Conservation (phyloP, 2,329 filamentous ascomycete genomes). For the Cercospora janseana region DNA sequence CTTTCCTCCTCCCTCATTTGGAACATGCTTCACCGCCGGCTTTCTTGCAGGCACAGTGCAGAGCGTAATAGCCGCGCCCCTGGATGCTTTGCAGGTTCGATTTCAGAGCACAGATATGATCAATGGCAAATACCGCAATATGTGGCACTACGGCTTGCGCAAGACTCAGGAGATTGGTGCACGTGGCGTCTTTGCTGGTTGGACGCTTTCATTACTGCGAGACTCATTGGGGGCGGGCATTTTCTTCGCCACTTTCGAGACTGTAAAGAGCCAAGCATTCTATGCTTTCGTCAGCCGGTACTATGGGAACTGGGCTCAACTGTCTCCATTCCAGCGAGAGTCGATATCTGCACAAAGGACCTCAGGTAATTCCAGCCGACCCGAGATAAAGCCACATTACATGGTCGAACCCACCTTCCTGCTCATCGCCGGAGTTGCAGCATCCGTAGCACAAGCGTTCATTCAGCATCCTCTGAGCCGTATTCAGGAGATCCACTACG, state of each 20-base stretch:
- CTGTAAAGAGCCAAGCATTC: constrained; percentile 70
- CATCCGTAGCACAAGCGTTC: constrained; percentile 66
- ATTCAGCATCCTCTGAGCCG: constrained; percentile 70
- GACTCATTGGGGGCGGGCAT: constrained; percentile 67
- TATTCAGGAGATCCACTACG: constrained; percentile 71
- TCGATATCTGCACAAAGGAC: constrained; percentile 32
- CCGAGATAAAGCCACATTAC: constrained; percentile 70
- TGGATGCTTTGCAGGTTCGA: constrained; percentile 72
- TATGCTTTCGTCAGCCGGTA: constrained; percentile 70
- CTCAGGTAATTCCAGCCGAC: constrained; percentile 30
- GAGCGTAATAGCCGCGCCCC: constrained; percentile 68
- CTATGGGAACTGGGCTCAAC: constrained; percentile 52
- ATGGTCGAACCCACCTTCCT: constrained; percentile 71
- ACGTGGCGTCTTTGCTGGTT: constrained; percentile 72
- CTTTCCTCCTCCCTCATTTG: constrained; percentile 65
- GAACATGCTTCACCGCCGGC: constrained; percentile 67
- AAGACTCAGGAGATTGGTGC: constrained; percentile 70
- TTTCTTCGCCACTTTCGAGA: constrained; percentile 75
- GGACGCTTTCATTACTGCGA: constrained; percentile 66
- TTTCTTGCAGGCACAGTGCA: constrained; percentile 68
- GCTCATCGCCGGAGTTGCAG: constrained; percentile 65
- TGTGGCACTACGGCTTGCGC: constrained; percentile 66
- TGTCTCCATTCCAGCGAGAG: constrained; percentile 37
- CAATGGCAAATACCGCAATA: constrained; percentile 59
- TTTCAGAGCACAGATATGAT: constrained; percentile 64